Conservation (phyloP, 495 filamentous ascomycete species). For the Talaromyces proteolyticus region DNA sequence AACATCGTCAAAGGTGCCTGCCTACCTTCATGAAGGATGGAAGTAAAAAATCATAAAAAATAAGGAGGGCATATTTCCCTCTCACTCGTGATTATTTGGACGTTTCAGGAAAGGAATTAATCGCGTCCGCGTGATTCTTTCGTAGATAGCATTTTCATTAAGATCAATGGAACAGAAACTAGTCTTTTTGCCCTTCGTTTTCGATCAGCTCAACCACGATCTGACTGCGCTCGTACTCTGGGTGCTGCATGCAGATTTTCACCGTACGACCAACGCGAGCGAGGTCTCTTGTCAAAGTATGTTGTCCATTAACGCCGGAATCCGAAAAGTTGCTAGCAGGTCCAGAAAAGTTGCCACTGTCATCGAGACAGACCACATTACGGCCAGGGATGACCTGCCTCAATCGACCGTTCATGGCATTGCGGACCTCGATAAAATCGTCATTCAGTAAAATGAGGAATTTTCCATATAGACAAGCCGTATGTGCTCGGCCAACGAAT, state of each 20-base stretch:
- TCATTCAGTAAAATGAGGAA: conserved; percentile 75
- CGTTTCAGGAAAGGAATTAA: no score
- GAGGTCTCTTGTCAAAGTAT: conserved; percentile 6
- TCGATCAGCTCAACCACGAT: conserved; percentile 88
- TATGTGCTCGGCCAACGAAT: conserved; percentile 85
- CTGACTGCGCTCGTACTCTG: conserved; percentile 72
- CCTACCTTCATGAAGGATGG: no score
- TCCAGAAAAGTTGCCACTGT: conserved; percentile 54
- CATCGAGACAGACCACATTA: conserved; percentile 83
- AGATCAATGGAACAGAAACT: no score
- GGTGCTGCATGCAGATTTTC: conserved; percentile 94
- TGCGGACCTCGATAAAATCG: conserved; percentile 93
- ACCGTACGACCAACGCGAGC: conserved; percentile 50
- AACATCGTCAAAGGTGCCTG: no score
- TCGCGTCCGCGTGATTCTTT: no score
- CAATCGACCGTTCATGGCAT: conserved; percentile 90
- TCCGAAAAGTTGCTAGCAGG: conserved; percentile 20
- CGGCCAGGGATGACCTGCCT: conserved; percentile 90
- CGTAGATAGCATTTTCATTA: no score
- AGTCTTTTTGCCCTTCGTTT: conserved; percentile 88
- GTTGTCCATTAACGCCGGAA: conserved; percentile 20
- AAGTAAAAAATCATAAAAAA: no score
- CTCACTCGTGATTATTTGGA: no score
- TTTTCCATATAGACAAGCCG: conserved; percentile 75
- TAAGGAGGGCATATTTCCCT: no score